Evolutionary conservation across 148 eudicot genomes (phyloP), one percentile per base, ranked within the genome.

Genomic region (Rhododendron griersonianum): DNA sequence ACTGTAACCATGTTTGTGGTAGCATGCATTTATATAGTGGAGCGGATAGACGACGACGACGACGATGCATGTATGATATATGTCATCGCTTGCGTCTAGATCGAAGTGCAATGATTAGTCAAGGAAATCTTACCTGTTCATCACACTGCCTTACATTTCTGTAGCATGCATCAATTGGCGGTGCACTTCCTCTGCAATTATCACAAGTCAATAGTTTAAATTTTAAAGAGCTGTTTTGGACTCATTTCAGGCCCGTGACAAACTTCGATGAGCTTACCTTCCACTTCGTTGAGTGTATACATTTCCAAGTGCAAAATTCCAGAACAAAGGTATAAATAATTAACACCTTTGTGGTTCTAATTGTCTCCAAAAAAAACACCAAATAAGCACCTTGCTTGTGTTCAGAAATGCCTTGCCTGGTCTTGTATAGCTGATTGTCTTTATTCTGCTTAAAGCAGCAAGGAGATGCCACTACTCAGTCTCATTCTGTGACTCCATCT

Each of bases 241-340:
- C 53, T 86, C 50, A 39, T 57, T 87, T 76, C 93, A 97, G 99
- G 96, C 96, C 94, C 67, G 87, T 97, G 86, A 88, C 86, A 23
- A 91, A 94, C 82, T 94, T 92, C 55, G 92, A 97, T 82, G 99
- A 97, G 92, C 88, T 97, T 74, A 83, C 98, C 25, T 90, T 89
- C 90, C 98, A 97, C 89, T 92, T 90, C 81, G 92, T 93, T 11
- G 96, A 95, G 79, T 94, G 96, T 85, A 89, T 97, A 83, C 94
- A 97, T 87, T 93, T 91, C 87, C 98, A 97, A 89, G 57, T 90
- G 75, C 79, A 89, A 73, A 93, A 92, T 59, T 88, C 91, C 19
- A 91, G 83, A 81, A 35, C 85, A 55, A 91, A 92, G 98, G 99
- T 97, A 95, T 48, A 41, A 37, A 35, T 44, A 84, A 67, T 35